Base-by-base conservation (phyloP, 225 moss, liverwort and hornwort genomes). In the Takakia lepidozioides region DNA sequence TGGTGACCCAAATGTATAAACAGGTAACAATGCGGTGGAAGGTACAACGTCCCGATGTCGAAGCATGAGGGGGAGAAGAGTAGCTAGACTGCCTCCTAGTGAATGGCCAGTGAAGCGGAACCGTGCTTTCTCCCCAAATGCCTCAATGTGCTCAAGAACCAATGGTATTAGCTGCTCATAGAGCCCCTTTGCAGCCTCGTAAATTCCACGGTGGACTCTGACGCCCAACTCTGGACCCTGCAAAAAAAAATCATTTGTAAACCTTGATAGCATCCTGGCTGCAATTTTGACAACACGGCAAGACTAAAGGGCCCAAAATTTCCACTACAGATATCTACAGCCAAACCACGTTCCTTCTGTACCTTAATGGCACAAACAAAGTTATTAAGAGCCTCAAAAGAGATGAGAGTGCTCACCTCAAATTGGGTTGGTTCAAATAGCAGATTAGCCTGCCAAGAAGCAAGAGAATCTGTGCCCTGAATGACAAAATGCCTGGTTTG, bases 141-240 rank as follows among this genome's bases (percentile, higher is more conserved):
- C 27, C 25, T 78, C 38, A 8, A 73, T 44, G 55, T 88, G 81
- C 39, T 67, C 72, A 2, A 72, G 27, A 14, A 88, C 72, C 3
- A 57, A 64, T 1, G 88, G 88, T 42, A 78, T 56, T 48, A 84
- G 51, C 59, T 78, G 84, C 34, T 81, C 81, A 50, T 84, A 88
- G 0, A 88, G 60, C 17, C 88, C 88, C 55, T 71, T 67, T 5
- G 88, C 81, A 45, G 88, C 84, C 41, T 88, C 88, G 49, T 88
- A 88, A 22, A 88, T 78, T 27, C 88, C 88, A 44, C 88, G 74
- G 46, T 88, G 88, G 30, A 88, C 88, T 81, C 75, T 74, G 23
- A 88, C 81, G 50, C 78, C 80, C 65, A 78, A 60, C 27, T 69
- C 72, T 16, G 67, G 67, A 43, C 65, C 64, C 82, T 82, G 53